These are phyloP conservation scores for Collariella sp. DNA, from an alignment of 495 filamentous ascomycete genomes.

Conservation along the genomic window DNA sequence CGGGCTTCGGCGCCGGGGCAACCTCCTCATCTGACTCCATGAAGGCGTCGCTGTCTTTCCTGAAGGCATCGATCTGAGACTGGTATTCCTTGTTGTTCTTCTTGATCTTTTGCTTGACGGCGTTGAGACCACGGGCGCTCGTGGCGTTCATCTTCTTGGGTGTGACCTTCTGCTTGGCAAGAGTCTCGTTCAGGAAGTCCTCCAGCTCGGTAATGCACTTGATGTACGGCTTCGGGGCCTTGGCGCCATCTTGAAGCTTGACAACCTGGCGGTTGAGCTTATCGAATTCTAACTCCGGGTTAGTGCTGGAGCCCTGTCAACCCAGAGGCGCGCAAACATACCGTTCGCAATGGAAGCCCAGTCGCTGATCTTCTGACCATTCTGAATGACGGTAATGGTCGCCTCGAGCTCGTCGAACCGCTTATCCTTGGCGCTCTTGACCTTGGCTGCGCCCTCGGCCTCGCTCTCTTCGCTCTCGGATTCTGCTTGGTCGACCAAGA, in stretches of 20 bases:
- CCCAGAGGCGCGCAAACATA: constrained; percentile 33
- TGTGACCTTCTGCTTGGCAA: constrained; percentile 88
- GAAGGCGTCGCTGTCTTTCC: constrained; percentile 72
- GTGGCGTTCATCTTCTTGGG: constrained; percentile 98
- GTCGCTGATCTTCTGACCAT: constrained; percentile 93
- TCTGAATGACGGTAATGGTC: constrained; percentile 82
- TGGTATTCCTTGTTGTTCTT: constrained; percentile 96
- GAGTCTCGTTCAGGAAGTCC: constrained; percentile 88
- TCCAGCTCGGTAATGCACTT: constrained; percentile 90
- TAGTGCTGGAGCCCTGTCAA: constrained; percentile 4
- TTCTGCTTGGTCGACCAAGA: constrained; percentile 64
- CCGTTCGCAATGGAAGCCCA: constrained; percentile 88
- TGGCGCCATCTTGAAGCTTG: constrained; percentile 67
- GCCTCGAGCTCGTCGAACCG: constrained; percentile 85
- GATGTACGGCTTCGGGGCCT: constrained; percentile 81
- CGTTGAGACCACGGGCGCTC: constrained; percentile 87
- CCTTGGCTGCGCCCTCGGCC: constrained; percentile 69
- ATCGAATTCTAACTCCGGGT: constrained; percentile 67
- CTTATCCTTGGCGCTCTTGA: constrained; percentile 98
- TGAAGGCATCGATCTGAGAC: constrained; percentile 77
- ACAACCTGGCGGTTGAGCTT: constrained; percentile 86
- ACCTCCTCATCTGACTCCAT: constrained; percentile 80
- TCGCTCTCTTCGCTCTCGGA: constrained; percentile 76
- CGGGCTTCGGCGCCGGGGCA: constrained; percentile 40
- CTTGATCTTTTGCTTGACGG: constrained; percentile 92